phyloP scores from a whole-genome alignment of 331 rosid species.

The Ulmus americana region DNA sequence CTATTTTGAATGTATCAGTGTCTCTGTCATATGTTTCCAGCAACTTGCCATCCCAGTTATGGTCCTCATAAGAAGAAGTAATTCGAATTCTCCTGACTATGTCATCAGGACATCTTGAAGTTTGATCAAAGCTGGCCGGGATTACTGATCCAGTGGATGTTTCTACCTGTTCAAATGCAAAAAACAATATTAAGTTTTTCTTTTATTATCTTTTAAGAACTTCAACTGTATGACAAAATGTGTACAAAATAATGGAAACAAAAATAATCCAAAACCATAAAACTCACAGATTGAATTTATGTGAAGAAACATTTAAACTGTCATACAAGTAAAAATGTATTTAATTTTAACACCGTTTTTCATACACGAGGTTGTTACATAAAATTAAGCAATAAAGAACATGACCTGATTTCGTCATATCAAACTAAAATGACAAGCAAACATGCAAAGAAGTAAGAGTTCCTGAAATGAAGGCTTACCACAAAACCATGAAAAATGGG shows the following conservation, averaged over 20 bases:
- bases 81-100: conserved; percentile 75
- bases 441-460: conserved; percentile 15
- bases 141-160: conserved; percentile 54
- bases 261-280: too few species aligned
- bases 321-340: too few species aligned
- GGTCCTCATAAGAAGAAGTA: conserved; percentile 52
- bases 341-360: too few species aligned
- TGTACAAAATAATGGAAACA: too few species aligned
- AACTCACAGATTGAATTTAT: too few species aligned
- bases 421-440: too few species aligned
- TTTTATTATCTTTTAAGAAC: too few species aligned
- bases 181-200: not conserved
- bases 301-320: too few species aligned
- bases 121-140: conserved; percentile 62
- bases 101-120: conserved; percentile 84
- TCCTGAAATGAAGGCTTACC: conserved; percentile 45
- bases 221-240: too few species aligned
- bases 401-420: too few species aligned
- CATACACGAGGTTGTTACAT: too few species aligned
- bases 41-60: conserved; percentile 51
- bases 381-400: too few species aligned
- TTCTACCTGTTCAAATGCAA: conserved; percentile 37
- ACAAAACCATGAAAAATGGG: conserved; percentile 64
- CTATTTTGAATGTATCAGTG: conserved; percentile 60
- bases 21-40: conserved; percentile 69